Evolutionary conservation across 192 early-diverging fungal species (phyloP).

Genomic region (Coemansia erecta): DNA sequence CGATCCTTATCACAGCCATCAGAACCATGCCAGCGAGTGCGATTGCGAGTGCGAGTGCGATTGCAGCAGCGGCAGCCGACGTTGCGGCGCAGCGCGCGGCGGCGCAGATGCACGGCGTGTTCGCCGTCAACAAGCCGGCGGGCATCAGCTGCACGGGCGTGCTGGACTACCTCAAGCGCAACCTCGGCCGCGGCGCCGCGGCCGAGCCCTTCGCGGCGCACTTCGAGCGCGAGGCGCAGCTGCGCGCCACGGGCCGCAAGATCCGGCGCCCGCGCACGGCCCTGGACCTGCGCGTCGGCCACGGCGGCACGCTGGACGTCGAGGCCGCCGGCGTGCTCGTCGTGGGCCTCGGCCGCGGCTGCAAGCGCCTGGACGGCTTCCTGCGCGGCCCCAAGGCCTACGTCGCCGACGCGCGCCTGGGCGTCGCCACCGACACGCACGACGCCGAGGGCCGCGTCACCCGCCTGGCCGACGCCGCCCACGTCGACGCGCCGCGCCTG

Average conservation of each 20-base stretch:
- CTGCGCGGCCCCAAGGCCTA: slow-evolving; percentile 57
- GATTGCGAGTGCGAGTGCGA: neutral
- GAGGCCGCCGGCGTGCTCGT: slow-evolving; percentile 49
- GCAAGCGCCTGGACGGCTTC: slow-evolving; percentile 53
- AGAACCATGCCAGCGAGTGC: too few species aligned
- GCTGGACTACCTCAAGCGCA: slow-evolving; percentile 46
- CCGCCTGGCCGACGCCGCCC: slow-evolving; percentile 19
- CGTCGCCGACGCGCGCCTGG: slow-evolving; percentile 54
- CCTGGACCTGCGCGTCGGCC: slow-evolving; percentile 25
- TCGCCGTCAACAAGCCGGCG: slow-evolving; percentile 49
- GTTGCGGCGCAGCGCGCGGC: slow-evolving; percentile 5
- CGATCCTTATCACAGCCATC: too few species aligned
- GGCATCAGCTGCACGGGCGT: slow-evolving; percentile 48
- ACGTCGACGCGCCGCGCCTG: slow-evolving; percentile 45
- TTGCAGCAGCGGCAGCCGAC: slow-evolving; percentile 10
- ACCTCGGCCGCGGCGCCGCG: slow-evolving; percentile 11
- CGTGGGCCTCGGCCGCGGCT: slow-evolving; percentile 56
- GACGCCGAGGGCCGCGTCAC: slow-evolving; percentile 58
- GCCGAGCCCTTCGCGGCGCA: slow-evolving; percentile 35
- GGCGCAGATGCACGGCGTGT: slow-evolving; percentile 20
- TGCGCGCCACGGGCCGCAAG: slow-evolving; percentile 18
- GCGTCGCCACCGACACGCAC: slow-evolving; percentile 59
- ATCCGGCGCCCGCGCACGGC: slow-evolving; percentile 4
- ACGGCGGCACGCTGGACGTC: slow-evolving; percentile 48
- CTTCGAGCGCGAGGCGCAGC: slow-evolving; percentile 29